Conservation (phyloP, 192 early-diverging fungal genomes). For the Coemansia interrupta region DNA sequence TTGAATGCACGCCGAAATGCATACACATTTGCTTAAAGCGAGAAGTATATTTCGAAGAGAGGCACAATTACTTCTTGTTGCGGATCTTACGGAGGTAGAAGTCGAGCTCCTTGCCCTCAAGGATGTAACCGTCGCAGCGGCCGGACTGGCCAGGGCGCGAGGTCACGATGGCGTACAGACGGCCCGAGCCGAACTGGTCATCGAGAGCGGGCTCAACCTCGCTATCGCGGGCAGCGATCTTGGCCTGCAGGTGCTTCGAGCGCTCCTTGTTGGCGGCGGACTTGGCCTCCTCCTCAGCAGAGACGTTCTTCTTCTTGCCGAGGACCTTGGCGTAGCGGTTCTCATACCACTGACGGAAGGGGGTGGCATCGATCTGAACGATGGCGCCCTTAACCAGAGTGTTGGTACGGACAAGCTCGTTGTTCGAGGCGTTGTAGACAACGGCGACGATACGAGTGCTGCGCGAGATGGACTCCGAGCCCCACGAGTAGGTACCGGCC, state of each 20-base stretch:
- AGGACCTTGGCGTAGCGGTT: conserved; percentile 88
- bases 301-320: conserved; percentile 68
- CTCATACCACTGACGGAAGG: conserved; percentile 99
- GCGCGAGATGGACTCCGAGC: conserved; percentile 88
- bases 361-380: conserved; percentile 96
- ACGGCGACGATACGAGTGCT: conserved; percentile 95
- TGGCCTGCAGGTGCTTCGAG: conserved; percentile 87
- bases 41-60: conserved; percentile 11
- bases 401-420: conserved; percentile 99
- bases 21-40: not conserved
- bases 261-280: conserved; percentile 74
- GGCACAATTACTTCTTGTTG: conserved; percentile 57
- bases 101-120: conserved; percentile 99
- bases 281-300: conserved; percentile 53
- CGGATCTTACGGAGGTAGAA: conserved; percentile 93
- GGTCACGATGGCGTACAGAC: conserved; percentile 86
- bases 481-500: conserved; percentile 96
- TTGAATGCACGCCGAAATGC: not conserved
- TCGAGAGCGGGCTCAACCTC: conserved; percentile 85
- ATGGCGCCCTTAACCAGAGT: conserved; percentile 97
- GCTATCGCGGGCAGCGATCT: conserved; percentile 80
- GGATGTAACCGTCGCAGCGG: conserved; percentile 95
- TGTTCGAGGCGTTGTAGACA: conserved; percentile 99
- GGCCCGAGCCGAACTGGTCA: conserved; percentile 92
- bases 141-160: conserved; percentile 98